Evolutionary conservation across 2,329 filamentous ascomycete genomes (phyloP), one percentile per base, ranked within the genome.

Genomic region (Botryotinia globosa): DNA sequence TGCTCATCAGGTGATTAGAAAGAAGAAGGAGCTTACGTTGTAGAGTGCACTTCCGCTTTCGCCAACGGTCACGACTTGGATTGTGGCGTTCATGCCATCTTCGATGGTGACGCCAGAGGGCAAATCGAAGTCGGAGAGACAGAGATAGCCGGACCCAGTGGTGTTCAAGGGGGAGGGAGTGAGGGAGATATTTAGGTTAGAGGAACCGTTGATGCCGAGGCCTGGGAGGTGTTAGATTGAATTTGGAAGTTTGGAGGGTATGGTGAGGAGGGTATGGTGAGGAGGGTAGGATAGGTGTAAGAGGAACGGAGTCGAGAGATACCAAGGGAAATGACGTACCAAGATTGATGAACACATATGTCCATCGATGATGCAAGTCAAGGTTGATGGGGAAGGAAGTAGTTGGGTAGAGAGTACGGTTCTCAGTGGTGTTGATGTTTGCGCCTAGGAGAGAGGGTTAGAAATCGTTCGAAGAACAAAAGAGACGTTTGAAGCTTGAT

Each of bases 181-280:
- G 9, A 74, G 66, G 10, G 72, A 69, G 32, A 63, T 61, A 25
- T 74, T 74, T 39, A 74, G 63, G 51, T 74, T 74, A 64, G 68
- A 74, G 14, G 51, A 69, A 8, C 54, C 61, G 34, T 74, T 74
- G 29, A 58, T 68, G 20, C 72, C 73, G 70, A 56, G 66, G 4
- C 71, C 73, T 68, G 20, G 54, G 25, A 20, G 48, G 18, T n/a
- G 20, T 67, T 42, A 56, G 65, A 22, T 56, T 32, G 12, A 0
- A 10, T 34, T 5, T 25, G 64, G 22, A 63, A 29, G 14, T 56
- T 56, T 56, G 8, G n/a, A 56, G 7, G n/a, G n/a, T 8, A 0
- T 56, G 6, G n/a, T 1, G 20, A 48, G 45, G n/a, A 9, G 51
- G 18, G 16, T 9, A 32, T 56, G 6, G n/a, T 1, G 20, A 48